These are phyloP conservation scores for Polyporus tsugae DNA, from an alignment of 1,284 basidiomycete species.

Conservation along the genomic window DNA sequence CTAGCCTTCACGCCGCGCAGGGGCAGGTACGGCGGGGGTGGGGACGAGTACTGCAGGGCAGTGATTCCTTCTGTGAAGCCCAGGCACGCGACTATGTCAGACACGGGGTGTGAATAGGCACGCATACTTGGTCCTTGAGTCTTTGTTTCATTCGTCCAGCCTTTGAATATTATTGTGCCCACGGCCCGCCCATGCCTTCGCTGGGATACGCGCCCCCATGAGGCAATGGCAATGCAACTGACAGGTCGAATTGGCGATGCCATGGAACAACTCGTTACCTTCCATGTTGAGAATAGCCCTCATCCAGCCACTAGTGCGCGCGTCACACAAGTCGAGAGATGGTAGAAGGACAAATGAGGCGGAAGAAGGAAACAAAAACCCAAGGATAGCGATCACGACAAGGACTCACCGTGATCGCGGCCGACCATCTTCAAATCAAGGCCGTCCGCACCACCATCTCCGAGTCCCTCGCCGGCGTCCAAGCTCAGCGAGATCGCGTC, in stretches of 20 bases:
- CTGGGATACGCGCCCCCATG: not conserved
- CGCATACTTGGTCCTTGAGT: not conserved
- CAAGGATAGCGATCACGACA: not conserved
- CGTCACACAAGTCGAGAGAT: too few species aligned
- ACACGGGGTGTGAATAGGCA: not conserved
- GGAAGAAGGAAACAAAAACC: not conserved
- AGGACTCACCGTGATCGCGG: not conserved
- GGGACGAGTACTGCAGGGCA: conserved; percentile 36
- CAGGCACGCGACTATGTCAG: not conserved
- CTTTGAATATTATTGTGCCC: not conserved
- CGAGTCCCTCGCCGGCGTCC: not conserved
- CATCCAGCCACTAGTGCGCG: not conserved
- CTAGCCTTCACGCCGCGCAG: conserved; percentile 57
- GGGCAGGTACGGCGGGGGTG: conserved; percentile 61
- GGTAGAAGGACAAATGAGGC: not conserved
- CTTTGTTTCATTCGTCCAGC: not conserved
- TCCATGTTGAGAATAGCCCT: too few species aligned
- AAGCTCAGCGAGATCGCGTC: not conserved
- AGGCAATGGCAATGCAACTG: not conserved
- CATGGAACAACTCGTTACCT: not conserved
- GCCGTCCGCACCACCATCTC: not conserved
- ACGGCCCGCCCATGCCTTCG: not conserved
- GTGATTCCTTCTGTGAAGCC: conserved; percentile 9
- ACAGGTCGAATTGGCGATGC: not conserved
- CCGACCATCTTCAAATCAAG: not conserved